A percentile compares a stretch with the other conserved stretches of the same genome.
These are phyloP conservation scores for Tetracladium marchalianum DNA, from an alignment of 495 filamentous ascomycete species.

Conservation along the genomic window DNA sequence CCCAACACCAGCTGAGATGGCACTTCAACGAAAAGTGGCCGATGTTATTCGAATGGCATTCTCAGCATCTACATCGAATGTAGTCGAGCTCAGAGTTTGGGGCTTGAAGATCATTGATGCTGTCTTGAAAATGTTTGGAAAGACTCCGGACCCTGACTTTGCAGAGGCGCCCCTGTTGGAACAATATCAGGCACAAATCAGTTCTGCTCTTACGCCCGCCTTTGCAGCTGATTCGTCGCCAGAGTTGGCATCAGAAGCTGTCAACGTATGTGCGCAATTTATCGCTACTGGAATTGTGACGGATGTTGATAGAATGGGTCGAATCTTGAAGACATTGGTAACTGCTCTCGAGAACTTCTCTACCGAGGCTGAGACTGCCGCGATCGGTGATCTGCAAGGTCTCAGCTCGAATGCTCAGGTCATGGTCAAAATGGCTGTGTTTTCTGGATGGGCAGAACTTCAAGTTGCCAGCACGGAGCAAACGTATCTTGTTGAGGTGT, in stretches of 20 bases:
- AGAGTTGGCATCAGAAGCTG: slow-evolving; percentile 86
- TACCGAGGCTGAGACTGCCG: slow-evolving; percentile 68
- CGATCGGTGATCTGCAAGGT: slow-evolving; percentile 87
- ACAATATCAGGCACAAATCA: slow-evolving; percentile 97
- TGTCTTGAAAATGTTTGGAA: slow-evolving; percentile 91
- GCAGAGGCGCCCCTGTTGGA: slow-evolving; percentile 90
- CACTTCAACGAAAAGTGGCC: slow-evolving; percentile 73
- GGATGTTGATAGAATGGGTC: slow-evolving; percentile 94
- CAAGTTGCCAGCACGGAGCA: slow-evolving; percentile 95
- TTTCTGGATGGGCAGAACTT: slow-evolving; percentile 97
- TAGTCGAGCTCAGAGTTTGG: slow-evolving; percentile 79
- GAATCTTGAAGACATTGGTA: slow-evolving; percentile 88
- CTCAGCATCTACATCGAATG: slow-evolving; percentile 88
- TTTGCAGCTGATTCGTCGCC: slow-evolving; percentile 95
- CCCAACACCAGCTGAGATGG: slow-evolving; percentile 59
- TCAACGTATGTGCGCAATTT: slow-evolving; percentile 96
- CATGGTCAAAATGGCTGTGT: slow-evolving; percentile 95
- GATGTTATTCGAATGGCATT: slow-evolving; percentile 98
- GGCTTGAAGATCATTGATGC: slow-evolving; percentile 90
- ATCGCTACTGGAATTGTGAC: slow-evolving; percentile 96
- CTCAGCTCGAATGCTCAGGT: slow-evolving; percentile 94
- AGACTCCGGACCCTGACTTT: slow-evolving; percentile 91
- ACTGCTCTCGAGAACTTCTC: slow-evolving; percentile 89
- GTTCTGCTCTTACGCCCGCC: slow-evolving; percentile 89
- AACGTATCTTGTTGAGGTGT: slow-evolving; percentile 74